phyloP scores from a whole-genome alignment of 345 rosid species.

The Viola odorata region DNA sequence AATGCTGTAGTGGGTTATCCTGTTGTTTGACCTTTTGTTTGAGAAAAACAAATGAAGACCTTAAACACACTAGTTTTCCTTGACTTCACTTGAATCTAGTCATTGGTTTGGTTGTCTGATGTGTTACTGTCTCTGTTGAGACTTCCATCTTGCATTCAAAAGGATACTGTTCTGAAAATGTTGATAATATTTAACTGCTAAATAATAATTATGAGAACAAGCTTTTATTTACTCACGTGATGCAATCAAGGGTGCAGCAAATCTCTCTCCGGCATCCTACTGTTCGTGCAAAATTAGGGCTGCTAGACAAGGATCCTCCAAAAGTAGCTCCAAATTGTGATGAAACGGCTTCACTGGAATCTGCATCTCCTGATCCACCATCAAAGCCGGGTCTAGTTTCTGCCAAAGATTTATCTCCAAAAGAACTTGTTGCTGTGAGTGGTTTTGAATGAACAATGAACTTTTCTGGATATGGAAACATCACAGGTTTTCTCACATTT shows the following conservation, averaged over 20 bases:
- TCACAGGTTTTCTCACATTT: slow-evolving; percentile 14
- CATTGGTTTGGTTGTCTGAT: too few species aligned
- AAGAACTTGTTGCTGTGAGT: slow-evolving; percentile 54
- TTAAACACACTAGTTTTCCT: too few species aligned
- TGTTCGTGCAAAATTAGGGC: slow-evolving; percentile 57
- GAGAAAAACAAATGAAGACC: too few species aligned
- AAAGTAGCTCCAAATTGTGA: slow-evolving; percentile 14
- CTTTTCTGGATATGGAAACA: slow-evolving; percentile 9
- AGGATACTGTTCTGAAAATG: too few species aligned
- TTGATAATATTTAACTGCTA: too few species aligned
- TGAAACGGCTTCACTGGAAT: slow-evolving; percentile 13
- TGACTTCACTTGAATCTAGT: too few species aligned
- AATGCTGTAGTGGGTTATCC: too few species aligned
- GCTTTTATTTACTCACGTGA: neutral
- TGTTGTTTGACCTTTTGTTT: too few species aligned
- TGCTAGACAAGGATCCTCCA: slow-evolving; percentile 35
- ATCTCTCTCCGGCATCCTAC: slow-evolving; percentile 51
- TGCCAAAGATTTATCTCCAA: slow-evolving; percentile 42
- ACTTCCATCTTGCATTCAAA: too few species aligned
- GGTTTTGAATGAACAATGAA: slow-evolving; percentile 1
- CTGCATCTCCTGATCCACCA: slow-evolving; percentile 24
- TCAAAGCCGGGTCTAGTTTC: slow-evolving; percentile 28
- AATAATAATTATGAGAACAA: too few species aligned
- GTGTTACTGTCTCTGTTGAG: too few species aligned
- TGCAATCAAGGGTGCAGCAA: slow-evolving; percentile 48